A percentile compares a stretch with the other conserved stretches of the same genome.
Conservation (phyloP, 2,329 filamentous ascomycete genomes). For the Pestalotiopsis sp. region DNA sequence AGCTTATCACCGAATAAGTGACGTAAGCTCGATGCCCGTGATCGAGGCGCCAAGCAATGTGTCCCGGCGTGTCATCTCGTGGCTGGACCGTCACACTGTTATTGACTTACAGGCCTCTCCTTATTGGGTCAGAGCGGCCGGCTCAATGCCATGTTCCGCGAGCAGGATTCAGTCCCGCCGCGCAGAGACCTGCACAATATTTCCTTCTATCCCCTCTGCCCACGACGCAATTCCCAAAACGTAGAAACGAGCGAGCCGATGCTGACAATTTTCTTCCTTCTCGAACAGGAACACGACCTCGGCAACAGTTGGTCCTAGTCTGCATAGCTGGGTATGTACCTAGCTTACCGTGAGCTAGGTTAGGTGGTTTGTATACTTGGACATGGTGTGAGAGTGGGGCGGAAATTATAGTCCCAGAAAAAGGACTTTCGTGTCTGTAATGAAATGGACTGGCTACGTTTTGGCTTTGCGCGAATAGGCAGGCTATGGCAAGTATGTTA, state of each 20-base stretch:
- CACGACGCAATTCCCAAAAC: not conserved
- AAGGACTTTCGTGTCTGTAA: not conserved
- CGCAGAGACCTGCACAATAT: not conserved
- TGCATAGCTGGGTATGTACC: too few relatives aligned
- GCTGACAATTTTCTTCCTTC: not conserved
- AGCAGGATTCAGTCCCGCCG: too few relatives aligned
- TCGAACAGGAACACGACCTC: not conserved
- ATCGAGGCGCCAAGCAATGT: not conserved
- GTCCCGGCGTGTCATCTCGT: not conserved
- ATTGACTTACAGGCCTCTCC: not conserved
- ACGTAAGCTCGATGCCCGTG: not conserved
- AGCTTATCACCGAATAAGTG: not conserved
- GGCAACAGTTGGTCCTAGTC: conserved; percentile 1
- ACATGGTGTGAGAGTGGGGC: not conserved
- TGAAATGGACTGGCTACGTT: not conserved
- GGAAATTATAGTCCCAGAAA: not conserved
- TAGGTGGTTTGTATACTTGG: not conserved
- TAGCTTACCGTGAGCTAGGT: too few relatives aligned
- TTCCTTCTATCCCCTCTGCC: not conserved
- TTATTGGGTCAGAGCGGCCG: not conserved
- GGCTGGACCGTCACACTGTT: not conserved
- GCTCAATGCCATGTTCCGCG: not conserved
- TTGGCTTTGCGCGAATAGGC: not conserved
- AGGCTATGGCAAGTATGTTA: too few relatives aligned
- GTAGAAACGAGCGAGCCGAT: not conserved